Evolutionary conservation across 768 basidiomycete genomes (phyloP).

Genomic region (Suillus luteus): DNA sequence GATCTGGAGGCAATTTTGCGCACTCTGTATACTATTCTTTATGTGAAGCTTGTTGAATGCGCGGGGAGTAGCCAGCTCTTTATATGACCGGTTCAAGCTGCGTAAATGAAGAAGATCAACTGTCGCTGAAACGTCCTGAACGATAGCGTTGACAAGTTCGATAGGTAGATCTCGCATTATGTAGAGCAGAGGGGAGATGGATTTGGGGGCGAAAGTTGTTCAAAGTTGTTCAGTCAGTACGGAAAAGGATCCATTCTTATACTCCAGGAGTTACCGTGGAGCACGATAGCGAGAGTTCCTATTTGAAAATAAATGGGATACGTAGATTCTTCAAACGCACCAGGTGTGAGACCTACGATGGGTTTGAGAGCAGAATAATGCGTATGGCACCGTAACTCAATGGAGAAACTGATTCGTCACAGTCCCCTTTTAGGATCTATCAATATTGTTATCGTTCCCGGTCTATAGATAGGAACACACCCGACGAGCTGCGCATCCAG

Average conservation of each 20-base stretch:
- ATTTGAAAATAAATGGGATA: neutral
- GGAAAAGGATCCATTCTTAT: neutral
- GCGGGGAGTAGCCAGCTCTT: conserved; percentile 27
- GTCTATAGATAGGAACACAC: neutral
- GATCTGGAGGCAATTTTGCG: conserved; percentile 26
- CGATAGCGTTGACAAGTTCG: conserved; percentile 28
- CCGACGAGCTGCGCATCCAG: too few relatives aligned
- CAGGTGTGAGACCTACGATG: too few relatives aligned
- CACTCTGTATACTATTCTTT: conserved; percentile 29
- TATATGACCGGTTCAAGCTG: conserved; percentile 28
- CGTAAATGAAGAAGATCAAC: conserved; percentile 32
- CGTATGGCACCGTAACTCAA: too few relatives aligned
- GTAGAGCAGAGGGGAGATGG: neutral
- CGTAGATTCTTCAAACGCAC: neutral
- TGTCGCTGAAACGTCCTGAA: conserved; percentile 23
- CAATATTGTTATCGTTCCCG: neutral
- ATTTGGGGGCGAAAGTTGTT: neutral
- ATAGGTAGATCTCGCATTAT: conserved; percentile 30
- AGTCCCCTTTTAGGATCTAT: neutral
- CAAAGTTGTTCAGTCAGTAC: neutral
- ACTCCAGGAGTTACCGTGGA: neutral
- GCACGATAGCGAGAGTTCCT: neutral
- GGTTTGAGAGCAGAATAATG: too few relatives aligned
- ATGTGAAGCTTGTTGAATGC: conserved; percentile 27
- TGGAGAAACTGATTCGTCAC: neutral